phyloP scores from a whole-genome alignment of 202 grass and related monocot genomes.

The Musa balbisiana region DNA sequence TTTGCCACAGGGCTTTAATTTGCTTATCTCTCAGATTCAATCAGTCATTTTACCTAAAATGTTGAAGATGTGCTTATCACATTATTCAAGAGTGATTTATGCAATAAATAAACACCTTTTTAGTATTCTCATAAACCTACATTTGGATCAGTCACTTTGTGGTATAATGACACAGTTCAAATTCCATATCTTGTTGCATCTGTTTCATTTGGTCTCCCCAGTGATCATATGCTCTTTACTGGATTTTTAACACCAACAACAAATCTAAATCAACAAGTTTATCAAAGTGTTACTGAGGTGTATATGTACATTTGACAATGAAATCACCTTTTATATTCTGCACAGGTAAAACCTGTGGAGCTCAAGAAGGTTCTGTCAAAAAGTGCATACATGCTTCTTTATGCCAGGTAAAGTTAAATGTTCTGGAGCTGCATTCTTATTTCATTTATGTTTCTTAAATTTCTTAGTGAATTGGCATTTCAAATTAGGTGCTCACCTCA shows the following conservation, averaged over 20 bases:
- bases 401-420: slow-evolving; percentile 57
- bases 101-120: too few species aligned
- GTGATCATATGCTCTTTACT: background rate
- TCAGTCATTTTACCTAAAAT: too few species aligned
- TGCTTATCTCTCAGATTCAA: too few species aligned
- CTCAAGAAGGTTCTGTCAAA: slow-evolving; percentile 51
- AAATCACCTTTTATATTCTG: slow-evolving; percentile 5
- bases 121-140: too few species aligned
- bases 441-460: background rate
- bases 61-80: too few species aligned
- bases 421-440: too few species aligned
- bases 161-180: background rate
- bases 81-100: too few species aligned
- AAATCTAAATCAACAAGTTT: background rate
- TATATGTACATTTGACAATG: background rate
- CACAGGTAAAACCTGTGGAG: slow-evolving; percentile 62
- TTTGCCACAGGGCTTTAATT: background rate
- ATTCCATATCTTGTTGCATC: background rate
- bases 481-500: slow-evolving; percentile 62
- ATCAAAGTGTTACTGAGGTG: background rate
- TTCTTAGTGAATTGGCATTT: slow-evolving; percentile 7
- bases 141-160: too few species aligned
- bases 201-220: background rate
- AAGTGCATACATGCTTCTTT: slow-evolving; percentile 86
- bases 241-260: background rate